Conservation (phyloP, 2,329 filamentous ascomycete species). For the Epichloe gansuensis region DNA sequence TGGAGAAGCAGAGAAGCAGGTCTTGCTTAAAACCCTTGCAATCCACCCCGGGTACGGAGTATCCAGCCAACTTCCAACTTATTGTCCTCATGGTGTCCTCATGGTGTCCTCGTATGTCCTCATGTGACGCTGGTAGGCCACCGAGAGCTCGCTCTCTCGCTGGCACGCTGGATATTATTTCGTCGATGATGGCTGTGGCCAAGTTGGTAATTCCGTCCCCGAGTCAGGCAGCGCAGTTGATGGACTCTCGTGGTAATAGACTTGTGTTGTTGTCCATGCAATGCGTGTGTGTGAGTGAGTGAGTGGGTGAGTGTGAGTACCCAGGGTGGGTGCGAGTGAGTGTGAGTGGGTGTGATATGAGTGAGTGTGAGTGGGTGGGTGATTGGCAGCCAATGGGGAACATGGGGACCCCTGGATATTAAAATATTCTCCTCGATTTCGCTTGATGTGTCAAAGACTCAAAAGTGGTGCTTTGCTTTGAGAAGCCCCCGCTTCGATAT, state of each 20-base stretch:
- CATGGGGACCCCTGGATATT: too few relatives aligned
- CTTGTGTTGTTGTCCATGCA: too few relatives aligned
- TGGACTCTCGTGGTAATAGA: neutral
- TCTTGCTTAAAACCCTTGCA: too few relatives aligned
- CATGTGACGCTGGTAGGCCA: neutral
- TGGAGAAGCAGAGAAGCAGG: neutral
- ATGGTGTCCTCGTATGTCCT: neutral
- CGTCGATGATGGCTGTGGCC: neutral
- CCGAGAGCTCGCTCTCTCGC: neutral
- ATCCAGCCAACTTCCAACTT: too few relatives aligned
- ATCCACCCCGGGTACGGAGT: too few relatives aligned
- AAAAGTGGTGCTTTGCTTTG: too few relatives aligned
- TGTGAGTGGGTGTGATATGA: neutral
- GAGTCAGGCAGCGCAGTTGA: neutral
- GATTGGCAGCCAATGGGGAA: neutral
- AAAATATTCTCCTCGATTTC: too few relatives aligned
- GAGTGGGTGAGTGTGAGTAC: too few relatives aligned
- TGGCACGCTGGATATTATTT: neutral
- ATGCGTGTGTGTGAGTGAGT: too few relatives aligned
- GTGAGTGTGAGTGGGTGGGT: neutral
- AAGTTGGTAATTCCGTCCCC: neutral
- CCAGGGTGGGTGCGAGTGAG: too few relatives aligned
- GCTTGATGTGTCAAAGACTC: too few relatives aligned
- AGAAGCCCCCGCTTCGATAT: too few relatives aligned
- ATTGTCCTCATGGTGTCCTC: neutral